Evolutionary conservation across 2,329 filamentous ascomycete genomes (phyloP).

Genomic region (Mycocentrospora acerina): DNA sequence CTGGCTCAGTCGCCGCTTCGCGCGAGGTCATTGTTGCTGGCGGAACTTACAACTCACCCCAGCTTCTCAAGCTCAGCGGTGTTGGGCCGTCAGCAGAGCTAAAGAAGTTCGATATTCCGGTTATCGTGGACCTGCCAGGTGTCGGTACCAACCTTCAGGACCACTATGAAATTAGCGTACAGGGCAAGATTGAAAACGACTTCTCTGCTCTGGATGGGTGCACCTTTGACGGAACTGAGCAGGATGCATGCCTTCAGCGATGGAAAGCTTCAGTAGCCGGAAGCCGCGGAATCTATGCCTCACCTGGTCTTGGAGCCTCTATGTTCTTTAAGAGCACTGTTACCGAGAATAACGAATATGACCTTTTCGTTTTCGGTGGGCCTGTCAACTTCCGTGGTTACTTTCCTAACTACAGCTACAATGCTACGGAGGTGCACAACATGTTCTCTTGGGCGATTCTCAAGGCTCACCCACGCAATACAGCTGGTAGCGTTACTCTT

Average conservation of each 20-base stretch:
- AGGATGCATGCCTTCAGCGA: slow-evolving; percentile 51
- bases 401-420: slow-evolving; percentile 58
- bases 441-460: slow-evolving; percentile 56
- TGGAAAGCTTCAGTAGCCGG: slow-evolving; percentile 47
- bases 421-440: slow-evolving; percentile 52
- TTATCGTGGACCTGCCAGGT: slow-evolving; percentile 59
- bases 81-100: slow-evolving; percentile 60
- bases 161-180: slow-evolving; percentile 55
- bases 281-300: slow-evolving; percentile 50
- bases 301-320: slow-evolving; percentile 56
- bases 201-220: slow-evolving; percentile 43
- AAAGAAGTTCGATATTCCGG: slow-evolving; percentile 54
- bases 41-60: slow-evolving; percentile 64
- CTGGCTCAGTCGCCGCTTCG: slow-evolving; percentile 37
- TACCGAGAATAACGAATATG: slow-evolving; percentile 52
- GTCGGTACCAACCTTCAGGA: slow-evolving; percentile 68
- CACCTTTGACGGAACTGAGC: slow-evolving; percentile 40
- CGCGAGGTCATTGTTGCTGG: slow-evolving; percentile 37
- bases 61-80: slow-evolving; percentile 64
- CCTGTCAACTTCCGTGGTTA: slow-evolving; percentile 58
- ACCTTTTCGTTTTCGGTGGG: slow-evolving; percentile 58
- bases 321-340: slow-evolving; percentile 48
- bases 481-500: slow-evolving; percentile 62
- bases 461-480: slow-evolving; percentile 65
- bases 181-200: slow-evolving; percentile 46